A percentile compares a stretch with the other conserved stretches of the same genome.
Evolutionary conservation across 2,329 filamentous ascomycete species (phyloP).

Genomic region (Fusarium mangiferae): DNA sequence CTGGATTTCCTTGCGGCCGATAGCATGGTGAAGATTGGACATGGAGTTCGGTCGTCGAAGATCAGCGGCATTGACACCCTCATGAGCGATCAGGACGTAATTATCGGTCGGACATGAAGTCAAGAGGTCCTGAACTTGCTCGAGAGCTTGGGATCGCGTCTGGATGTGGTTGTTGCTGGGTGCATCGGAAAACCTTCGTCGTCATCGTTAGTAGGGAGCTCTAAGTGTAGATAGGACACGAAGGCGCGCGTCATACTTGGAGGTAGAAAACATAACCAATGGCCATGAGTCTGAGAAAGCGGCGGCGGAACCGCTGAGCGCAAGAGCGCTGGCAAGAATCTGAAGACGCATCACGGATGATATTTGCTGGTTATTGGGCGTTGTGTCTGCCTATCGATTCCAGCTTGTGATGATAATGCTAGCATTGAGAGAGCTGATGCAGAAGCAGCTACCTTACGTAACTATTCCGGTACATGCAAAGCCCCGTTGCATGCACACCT

Average conservation of each 20-base stretch:
- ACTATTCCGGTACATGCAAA: conserved; percentile 31
- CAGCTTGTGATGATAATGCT: conserved; percentile 39
- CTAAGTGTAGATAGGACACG: conserved; percentile 15
- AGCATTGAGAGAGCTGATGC: conserved; percentile 40
- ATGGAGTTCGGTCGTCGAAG: conserved; percentile 64
- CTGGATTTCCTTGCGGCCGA: conserved; percentile 49
- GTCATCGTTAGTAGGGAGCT: conserved; percentile 38
- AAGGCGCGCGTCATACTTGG: conserved; percentile 68
- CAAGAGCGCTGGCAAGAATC: conserved; percentile 60
- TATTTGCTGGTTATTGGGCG: conserved; percentile 36
- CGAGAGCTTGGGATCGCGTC: conserved; percentile 57
- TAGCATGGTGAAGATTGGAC: conserved; percentile 61
- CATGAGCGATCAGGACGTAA: conserved; percentile 83
- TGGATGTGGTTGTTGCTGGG: conserved; percentile 58
- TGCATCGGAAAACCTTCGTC: conserved; percentile 49
- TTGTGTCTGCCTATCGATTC: conserved; percentile 42
- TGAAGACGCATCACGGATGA: conserved; percentile 64
- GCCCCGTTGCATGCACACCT: conserved; percentile 42
- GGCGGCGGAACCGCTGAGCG: conserved; percentile 66
- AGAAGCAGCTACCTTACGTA: conserved; percentile 43
- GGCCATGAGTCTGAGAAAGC: conserved; percentile 90
- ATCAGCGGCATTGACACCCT: conserved; percentile 76
- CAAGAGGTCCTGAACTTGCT: conserved; percentile 63
- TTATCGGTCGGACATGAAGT: conserved; percentile 75
- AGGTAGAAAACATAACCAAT: conserved; percentile 87